Percentiles rank a stretch among this genome's conserved stretches.
phyloP scores from a whole-genome alignment of 176 grass and related monocot species.

The Oryza brachyantha region DNA sequence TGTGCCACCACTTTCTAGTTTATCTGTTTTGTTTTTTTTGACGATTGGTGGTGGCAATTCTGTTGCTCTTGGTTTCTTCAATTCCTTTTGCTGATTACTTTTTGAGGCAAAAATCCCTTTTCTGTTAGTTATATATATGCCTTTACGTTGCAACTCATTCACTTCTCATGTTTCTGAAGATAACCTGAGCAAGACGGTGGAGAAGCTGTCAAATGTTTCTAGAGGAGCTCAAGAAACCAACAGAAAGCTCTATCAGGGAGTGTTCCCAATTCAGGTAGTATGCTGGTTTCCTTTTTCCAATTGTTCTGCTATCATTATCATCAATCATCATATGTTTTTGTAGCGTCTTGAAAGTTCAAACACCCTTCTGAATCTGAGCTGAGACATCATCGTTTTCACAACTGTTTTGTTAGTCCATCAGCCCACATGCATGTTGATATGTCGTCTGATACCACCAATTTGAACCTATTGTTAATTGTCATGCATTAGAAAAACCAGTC shows the following conservation, averaged over 20 bases:
- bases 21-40: not conserved
- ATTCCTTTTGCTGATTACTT: not conserved
- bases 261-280: constrained; percentile 15
- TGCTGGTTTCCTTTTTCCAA: not conserved
- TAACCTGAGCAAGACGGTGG: not conserved
- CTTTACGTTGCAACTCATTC: not conserved
- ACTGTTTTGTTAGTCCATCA: not conserved
- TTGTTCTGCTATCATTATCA: not conserved
- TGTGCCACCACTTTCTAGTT: not conserved
- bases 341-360: not conserved
- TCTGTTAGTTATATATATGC: not conserved
- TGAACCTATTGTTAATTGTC: not conserved
- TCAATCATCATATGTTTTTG: not conserved
- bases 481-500: not conserved
- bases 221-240: not conserved
- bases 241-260: not conserved
- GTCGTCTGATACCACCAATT: not conserved
- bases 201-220: constrained; percentile 33
- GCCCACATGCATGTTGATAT: not conserved
- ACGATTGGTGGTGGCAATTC: constrained; percentile 5
- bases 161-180: constrained; percentile 23
- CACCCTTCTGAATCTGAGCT: not conserved
- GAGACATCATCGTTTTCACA: not conserved
- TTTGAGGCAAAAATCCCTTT: not conserved
- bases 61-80: not conserved